Evolutionary conservation across 257 asterid genomes (phyloP).

Genomic region (Parsonsia alboflavescens): DNA sequence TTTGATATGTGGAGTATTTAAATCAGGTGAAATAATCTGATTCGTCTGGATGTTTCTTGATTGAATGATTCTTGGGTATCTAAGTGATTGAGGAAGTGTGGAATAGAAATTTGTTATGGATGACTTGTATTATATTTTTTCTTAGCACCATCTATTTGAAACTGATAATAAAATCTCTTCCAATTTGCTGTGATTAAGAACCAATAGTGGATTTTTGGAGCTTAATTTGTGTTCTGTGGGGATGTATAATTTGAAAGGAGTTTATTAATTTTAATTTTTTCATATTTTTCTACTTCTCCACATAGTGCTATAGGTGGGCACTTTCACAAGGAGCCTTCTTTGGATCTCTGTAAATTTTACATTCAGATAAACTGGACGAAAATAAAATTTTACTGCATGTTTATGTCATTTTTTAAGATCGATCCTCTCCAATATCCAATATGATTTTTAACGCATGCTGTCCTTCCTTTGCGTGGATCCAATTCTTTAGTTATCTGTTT

Average conservation of each 20-base stretch:
- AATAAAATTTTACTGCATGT: neutral
- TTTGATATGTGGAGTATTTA: neutral
- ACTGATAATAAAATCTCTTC: neutral
- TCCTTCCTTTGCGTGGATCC: neutral
- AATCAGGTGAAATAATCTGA: neutral
- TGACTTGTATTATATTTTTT: neutral
- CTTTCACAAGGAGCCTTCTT: neutral
- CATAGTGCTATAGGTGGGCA: neutral
- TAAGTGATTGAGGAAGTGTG: neutral
- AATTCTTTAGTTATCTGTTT: conserved; percentile 5
- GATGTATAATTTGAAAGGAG: neutral
- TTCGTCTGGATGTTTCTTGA: neutral
- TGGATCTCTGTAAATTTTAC: neutral
- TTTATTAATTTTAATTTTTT: neutral
- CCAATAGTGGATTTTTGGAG: neutral
- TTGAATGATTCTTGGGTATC: neutral
- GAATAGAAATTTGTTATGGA: neutral
- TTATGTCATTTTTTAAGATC: neutral
- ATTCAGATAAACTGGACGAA: neutral
- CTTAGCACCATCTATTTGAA: neutral
- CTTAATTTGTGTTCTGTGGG: neutral
- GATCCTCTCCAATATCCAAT: neutral
- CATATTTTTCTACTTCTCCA: neutral
- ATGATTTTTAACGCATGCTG: neutral
- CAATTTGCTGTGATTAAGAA: neutral